These are phyloP conservation scores for Clitoria ternatea DNA, from an alignment of 306 rosid genomes.

Conservation along the genomic window DNA sequence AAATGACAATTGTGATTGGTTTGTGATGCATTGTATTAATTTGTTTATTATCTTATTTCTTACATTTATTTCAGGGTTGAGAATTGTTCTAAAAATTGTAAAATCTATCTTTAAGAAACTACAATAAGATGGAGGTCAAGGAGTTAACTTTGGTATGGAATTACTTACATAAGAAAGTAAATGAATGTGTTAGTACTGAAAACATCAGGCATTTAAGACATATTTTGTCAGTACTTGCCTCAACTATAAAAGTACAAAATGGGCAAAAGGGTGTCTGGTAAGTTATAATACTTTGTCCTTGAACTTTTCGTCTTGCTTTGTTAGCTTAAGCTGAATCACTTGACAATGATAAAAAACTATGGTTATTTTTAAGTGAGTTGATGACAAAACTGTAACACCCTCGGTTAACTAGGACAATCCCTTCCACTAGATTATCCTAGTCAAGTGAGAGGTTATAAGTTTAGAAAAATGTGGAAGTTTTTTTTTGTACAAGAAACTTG, in stretches of 20 bases:
- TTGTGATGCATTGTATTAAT: constrained; percentile 2
- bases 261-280: constrained; percentile 64
- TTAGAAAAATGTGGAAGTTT: no score
- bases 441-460: no score
- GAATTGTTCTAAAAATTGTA: constrained; percentile 45
- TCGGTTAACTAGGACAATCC: no score
- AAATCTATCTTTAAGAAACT: constrained; percentile 49
- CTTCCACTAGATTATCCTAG: no score
- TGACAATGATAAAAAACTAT: background rate
- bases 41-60: constrained; percentile 16
- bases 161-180: constrained; percentile 52
- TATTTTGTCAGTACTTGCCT: constrained; percentile 52
- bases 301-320: constrained; percentile 11
- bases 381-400: no score
- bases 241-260: constrained; percentile 46
- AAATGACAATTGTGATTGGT: constrained; percentile 2
- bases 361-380: background rate
- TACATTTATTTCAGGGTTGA: constrained; percentile 49
- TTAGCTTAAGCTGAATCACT: background rate
- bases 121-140: constrained; percentile 51
- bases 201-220: constrained; percentile 32
- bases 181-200: constrained; percentile 34
- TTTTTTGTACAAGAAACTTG: no score
- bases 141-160: constrained; percentile 65
- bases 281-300: constrained; percentile 32